Conservation (phyloP, 176 grass and related monocot genomes). For the Lolium multiflorum region DNA sequence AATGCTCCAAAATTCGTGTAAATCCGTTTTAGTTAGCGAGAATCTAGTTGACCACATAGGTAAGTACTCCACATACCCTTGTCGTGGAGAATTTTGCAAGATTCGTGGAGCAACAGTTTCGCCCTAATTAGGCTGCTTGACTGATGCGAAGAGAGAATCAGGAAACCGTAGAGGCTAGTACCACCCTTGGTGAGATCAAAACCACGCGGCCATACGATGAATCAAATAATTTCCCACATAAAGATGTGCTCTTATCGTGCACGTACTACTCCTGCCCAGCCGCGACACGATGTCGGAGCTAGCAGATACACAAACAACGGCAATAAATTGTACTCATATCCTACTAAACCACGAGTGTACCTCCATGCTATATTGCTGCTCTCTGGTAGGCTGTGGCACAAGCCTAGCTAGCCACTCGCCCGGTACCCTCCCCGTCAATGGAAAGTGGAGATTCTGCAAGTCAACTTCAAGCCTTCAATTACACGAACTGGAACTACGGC, state of each 20-base stretch:
- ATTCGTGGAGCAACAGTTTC: not conserved
- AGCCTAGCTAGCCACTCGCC: not conserved
- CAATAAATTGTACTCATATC: not conserved
- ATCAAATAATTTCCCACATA: not conserved
- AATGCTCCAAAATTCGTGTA: too few species aligned
- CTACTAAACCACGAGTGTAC: not conserved
- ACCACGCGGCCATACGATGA: not conserved
- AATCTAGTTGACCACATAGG: too few species aligned
- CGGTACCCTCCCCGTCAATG: not conserved
- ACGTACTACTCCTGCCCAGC: not conserved
- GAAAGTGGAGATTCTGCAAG: not conserved
- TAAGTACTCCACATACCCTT: too few species aligned
- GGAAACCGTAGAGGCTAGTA: not conserved
- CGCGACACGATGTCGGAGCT: not conserved
- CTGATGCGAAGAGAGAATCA: not conserved
- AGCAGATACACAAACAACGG: not conserved
- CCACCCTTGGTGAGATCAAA: not conserved
- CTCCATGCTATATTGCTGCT: not conserved
- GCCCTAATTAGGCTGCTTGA: not conserved
- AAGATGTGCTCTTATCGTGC: not conserved
- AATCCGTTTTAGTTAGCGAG: too few species aligned
- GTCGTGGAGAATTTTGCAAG: not conserved
- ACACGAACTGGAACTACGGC: not conserved
- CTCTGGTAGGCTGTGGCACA: not conserved
- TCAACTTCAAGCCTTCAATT: not conserved